Percentiles rank a stretch among this genome's conserved stretches.
Conservation (phyloP, 495 filamentous ascomycete species). For the Penicillium robsamsonii region DNA sequence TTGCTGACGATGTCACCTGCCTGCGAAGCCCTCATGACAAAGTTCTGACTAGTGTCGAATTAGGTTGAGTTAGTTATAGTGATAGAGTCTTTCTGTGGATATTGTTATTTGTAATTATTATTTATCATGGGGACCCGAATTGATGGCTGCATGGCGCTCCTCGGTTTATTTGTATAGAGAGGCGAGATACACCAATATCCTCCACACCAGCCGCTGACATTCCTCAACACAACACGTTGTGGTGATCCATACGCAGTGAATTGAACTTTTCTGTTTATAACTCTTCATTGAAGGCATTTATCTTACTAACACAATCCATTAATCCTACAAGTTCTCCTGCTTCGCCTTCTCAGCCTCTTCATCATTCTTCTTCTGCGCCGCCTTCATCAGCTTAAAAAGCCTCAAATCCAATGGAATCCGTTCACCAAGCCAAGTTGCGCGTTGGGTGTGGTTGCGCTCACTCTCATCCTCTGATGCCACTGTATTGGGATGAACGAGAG, state of each 20-base stretch:
- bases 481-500: conserved; percentile 80
- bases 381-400: conserved; percentile 51
- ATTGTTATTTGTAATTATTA: neutral
- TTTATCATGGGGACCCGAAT: neutral
- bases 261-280: no score
- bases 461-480: conserved; percentile 54
- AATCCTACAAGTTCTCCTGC: neutral
- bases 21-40: conserved; percentile 3
- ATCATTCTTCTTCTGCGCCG: conserved; percentile 24
- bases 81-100: neutral
- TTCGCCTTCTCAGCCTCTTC: conserved; percentile 14
- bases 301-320: neutral
- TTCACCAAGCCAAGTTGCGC: conserved; percentile 85
- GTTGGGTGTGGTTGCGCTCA: conserved; percentile 67
- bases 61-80: neutral
- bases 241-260: no score
- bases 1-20: conserved; percentile 7
- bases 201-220: neutral
- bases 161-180: neutral
- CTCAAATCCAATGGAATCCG: conserved; percentile 64
- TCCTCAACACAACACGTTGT: neutral
- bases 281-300: no score
- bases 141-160: neutral
- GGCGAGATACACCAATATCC: neutral
- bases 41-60: neutral